Evolutionary conservation across 2,329 filamentous ascomycete genomes (phyloP).

Genomic region (Bipolaris bicolor): DNA sequence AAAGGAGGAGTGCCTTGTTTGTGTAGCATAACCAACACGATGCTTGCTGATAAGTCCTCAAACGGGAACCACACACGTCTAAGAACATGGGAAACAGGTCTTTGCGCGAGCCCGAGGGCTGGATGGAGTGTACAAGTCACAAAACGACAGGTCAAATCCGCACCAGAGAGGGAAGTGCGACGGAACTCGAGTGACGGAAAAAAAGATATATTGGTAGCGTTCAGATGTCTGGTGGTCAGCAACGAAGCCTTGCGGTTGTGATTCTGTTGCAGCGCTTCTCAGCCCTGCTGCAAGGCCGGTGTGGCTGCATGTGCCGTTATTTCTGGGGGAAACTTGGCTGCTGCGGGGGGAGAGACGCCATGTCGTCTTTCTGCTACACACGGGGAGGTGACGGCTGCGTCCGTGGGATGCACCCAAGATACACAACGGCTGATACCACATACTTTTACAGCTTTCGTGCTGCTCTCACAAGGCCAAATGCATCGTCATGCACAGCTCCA

Average conservation of each 20-base stretch:
- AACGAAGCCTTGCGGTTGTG: conserved; percentile 2
- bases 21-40: conserved; percentile 42
- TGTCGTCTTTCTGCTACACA: conserved; percentile 36
- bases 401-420: conserved; percentile 33
- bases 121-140: conserved; percentile 20
- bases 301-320: conserved; percentile 29
- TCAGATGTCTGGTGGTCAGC: neutral
- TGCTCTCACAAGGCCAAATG: conserved; percentile 28
- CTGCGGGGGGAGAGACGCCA: conserved; percentile 36
- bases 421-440: conserved; percentile 42
- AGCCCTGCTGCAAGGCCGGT: conserved; percentile 47
- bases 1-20: conserved; percentile 35
- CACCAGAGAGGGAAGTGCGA: conserved; percentile 1
- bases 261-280: conserved; percentile 17
- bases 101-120: conserved; percentile 18
- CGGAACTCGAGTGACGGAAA: neutral
- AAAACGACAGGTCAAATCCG: conserved; percentile 40
- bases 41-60: conserved; percentile 42
- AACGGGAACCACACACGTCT: conserved; percentile 31
- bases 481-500: conserved; percentile 33
- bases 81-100: conserved; percentile 15
- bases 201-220: neutral
- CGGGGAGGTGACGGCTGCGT: conserved; percentile 36
- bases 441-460: conserved; percentile 33
- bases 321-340: conserved; percentile 24